Evolutionary conservation across 78 protist species (phyloP).

Genomic region (slime mould (Dictyostelium discoideum)): DNA sequence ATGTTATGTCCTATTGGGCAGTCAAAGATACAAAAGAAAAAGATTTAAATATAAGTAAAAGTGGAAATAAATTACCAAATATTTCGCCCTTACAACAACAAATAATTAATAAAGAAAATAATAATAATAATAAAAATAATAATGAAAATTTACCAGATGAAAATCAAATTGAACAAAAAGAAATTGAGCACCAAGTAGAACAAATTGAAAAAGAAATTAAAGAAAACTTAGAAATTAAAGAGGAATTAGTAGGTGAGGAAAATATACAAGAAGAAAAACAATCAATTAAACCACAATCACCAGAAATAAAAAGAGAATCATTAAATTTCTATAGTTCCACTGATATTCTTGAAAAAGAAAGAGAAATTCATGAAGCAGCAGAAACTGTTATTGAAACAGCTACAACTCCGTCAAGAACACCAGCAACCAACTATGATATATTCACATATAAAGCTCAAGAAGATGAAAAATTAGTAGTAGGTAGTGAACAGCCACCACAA

Average conservation of each 20-base stretch:
- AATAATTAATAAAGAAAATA: too few relatives aligned
- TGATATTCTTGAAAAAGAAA: background rate
- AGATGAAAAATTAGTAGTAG: background rate
- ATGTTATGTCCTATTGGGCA: constrained; percentile 39
- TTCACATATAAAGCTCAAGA: background rate
- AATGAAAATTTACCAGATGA: background rate
- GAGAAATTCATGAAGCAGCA: background rate
- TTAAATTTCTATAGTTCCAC: background rate
- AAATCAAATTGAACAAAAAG: background rate
- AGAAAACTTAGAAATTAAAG: background rate
- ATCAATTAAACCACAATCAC: background rate
- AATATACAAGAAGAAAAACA: background rate
- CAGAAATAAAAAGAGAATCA: background rate
- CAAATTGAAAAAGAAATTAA: background rate
- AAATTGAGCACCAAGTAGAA: background rate
- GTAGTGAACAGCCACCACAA: background rate
- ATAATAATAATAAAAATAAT: background rate
- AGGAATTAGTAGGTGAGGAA: background rate
- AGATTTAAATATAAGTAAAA: background rate
- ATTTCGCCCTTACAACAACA: background rate
- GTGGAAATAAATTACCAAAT: background rate
- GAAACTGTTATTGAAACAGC: background rate
- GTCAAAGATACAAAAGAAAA: constrained; percentile 12
- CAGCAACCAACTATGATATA: background rate
- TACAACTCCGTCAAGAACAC: background rate